Evolutionary conservation across 306 rosid species (phyloP).

Genomic region (Luffa aegyptiaca): DNA sequence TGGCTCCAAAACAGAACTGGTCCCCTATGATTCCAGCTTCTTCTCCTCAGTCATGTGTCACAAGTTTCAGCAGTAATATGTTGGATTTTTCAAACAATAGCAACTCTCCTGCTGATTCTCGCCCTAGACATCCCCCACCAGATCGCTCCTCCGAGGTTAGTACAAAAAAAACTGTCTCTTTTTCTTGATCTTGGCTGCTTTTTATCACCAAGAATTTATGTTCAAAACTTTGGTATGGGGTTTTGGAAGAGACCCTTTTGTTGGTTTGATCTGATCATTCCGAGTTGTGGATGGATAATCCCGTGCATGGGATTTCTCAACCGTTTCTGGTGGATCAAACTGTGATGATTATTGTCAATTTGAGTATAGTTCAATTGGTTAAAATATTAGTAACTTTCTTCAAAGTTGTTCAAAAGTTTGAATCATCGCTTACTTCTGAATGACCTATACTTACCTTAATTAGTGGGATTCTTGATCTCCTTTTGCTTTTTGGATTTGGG

Average conservation of each 20-base stretch:
- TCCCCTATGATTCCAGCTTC: conserved; percentile 33
- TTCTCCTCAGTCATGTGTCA: conserved; percentile 63
- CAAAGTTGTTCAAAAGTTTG: not conserved
- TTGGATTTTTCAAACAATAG: conserved; percentile 69
- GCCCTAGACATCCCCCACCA: conserved; percentile 33
- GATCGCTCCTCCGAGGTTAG: conserved; percentile 82
- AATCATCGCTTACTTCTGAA: not conserved
- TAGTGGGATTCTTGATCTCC: not conserved
- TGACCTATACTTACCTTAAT: not conserved
- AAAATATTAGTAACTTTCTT: too few relatives aligned
- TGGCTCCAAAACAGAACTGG: conserved; percentile 19
- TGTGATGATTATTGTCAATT: not conserved
- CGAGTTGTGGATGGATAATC: not conserved
- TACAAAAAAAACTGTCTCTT: not conserved
- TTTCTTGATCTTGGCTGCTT: not conserved
- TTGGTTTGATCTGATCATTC: not conserved
- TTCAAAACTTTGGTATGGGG: not conserved
- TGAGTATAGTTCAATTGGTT: not conserved
- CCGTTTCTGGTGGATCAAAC: conserved; percentile 1
- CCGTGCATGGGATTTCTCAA: not conserved
- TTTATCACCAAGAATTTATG: not conserved
- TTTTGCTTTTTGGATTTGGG: not conserved
- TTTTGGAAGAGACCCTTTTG: not conserved
- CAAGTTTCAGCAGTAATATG: conserved; percentile 69
- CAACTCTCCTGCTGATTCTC: conserved; percentile 21